Evolutionary conservation across 2,329 filamentous ascomycete species (phyloP), one percentile per base, ranked within the genome.

Genomic region (Stenocarpella maydis): DNA sequence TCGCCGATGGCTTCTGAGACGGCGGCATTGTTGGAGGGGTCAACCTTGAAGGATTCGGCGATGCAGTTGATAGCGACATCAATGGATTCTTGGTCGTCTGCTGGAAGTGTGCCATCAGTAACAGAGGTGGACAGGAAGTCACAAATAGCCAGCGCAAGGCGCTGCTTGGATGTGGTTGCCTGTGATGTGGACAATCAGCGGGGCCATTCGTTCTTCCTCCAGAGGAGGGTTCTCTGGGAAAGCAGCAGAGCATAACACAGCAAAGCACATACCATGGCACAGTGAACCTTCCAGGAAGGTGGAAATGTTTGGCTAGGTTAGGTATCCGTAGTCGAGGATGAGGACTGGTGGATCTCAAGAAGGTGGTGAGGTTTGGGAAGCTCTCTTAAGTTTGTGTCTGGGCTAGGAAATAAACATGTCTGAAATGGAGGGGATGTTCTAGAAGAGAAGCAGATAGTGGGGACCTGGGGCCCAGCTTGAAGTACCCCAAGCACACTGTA

Each of bases 11-110:
- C 94, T 74, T 92, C 88, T 74, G 89, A 84, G 75, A 95, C 85
- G 75, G 93, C 91, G 67, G 87, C 84, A 76, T 89, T 85, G 82
- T 97, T 91, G 72, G 86, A 83, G n/a, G 93, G 88, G 82, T 98
- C 94, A 77, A 99, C 92, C 81, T 97, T 94, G 89, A 98, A 99
- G 75, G 92, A 92, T 80, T 98, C 95, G 74, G 91, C 89, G 81
- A 99, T 98, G 84, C 95, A 98, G 83, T 95, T 95, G 79, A 92
- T 88, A 74, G 96, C 96, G 65, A 99, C 91, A 79, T 99, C 96
- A 80, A 99, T 92, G 73, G 92, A 95, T 78, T 99, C 96, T 75
- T 91, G 89, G 81, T 99, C 95, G 76, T 98, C 96, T 76, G 91
- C 84, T 66, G 91, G 87, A 70, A 99, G 88, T 53, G 94, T 97